Base-by-base conservation (phyloP, 306 rosid species). In the Trifolium fragiferum region DNA sequence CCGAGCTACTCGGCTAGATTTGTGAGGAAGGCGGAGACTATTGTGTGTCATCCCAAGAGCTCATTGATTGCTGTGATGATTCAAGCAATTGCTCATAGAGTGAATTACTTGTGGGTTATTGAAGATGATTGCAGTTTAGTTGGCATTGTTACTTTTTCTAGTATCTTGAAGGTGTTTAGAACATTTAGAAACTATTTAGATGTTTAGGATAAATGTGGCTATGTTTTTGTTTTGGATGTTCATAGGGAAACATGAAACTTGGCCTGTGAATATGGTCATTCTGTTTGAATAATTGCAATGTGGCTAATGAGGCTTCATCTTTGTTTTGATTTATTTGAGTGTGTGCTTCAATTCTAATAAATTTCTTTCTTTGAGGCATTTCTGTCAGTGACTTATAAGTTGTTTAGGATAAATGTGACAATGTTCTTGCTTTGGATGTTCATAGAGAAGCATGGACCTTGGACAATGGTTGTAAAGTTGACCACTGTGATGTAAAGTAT, bases 41-140 rank as follows among this genome's bases (percentile, higher is more conserved):
- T 90, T 14, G 96, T 95, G 38, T 95, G 99, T 58, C 99, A 92
- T 53, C 95, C 92, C 18, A 89, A 84, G 82, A 95, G 98, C 83
- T 95, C 99, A 0, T 64, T 95, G 70, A 80, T 92, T 19, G 99
- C 99, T 68, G 99, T 89, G 70, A 89, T 95, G 93, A 95, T 95
- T 68, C 99, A 95, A 76, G 99, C 99, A 38, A 92, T 95, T 55
- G 97, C 99, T 76, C 98, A 95, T 20, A 84, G 99, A 30, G 98
- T 89, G 50, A 95, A 90, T 66, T 95, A 95, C 47, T 86, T 92
- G 51, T 95, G 99, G 99, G 99, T 95, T 21, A 80, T 90, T 32
- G 98, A 90, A 63, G 98, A 92, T 71, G 99, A 90, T 40, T 90
- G 93, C 75, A 87, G 96, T 82, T 78, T 95, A 78, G 84, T 87